These are phyloP conservation scores for Cephalotrichum gorgonifer DNA, from an alignment of 2,329 filamentous ascomycete genomes.

Conservation along the genomic window DNA sequence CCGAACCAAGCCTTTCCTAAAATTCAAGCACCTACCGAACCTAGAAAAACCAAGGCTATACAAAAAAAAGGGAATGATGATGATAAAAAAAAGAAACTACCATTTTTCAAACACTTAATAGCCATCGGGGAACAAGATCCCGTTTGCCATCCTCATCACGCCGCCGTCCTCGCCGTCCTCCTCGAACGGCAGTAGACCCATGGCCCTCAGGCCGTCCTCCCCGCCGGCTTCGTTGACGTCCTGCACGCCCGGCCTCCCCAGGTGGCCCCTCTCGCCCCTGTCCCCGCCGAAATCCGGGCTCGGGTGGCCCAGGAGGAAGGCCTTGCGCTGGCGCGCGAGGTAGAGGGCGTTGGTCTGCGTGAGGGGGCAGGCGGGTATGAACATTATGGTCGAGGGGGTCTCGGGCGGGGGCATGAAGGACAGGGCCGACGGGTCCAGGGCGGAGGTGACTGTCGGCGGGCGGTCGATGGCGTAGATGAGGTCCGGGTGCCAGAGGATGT, in stretches of 20 bases:
- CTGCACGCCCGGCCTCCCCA: conserved; percentile 22
- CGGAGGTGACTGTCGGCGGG: neutral
- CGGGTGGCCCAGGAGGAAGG: conserved; percentile 29
- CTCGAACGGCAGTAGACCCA: conserved; percentile 30
- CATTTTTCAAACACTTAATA: conserved; percentile 16
- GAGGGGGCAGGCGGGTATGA: conserved; percentile 28
- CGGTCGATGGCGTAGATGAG: conserved; percentile 42
- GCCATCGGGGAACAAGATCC: conserved; percentile 28
- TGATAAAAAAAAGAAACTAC: neutral
- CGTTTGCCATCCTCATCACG: conserved; percentile 25
- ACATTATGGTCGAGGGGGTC: conserved; percentile 20
- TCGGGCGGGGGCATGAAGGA: conserved; percentile 2
- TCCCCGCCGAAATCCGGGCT: conserved; percentile 27
- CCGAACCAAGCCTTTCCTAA: no score
- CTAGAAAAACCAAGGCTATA: no score
- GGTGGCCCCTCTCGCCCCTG: conserved; percentile 21
- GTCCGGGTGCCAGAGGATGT: conserved; percentile 50
- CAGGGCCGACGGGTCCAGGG: neutral
- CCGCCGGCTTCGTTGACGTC: conserved; percentile 28
- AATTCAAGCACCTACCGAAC: no score
- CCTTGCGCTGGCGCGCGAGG: conserved; percentile 28
- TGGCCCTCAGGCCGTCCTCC: conserved; percentile 26
- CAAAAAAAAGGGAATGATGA: no score
- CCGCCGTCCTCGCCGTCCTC: conserved; percentile 19
- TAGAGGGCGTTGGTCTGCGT: conserved; percentile 32